A percentile compares a stretch with the other conserved stretches of the same genome.
Evolutionary conservation across 129 eudicot species (phyloP).

Genomic region (Mikania micrantha): DNA sequence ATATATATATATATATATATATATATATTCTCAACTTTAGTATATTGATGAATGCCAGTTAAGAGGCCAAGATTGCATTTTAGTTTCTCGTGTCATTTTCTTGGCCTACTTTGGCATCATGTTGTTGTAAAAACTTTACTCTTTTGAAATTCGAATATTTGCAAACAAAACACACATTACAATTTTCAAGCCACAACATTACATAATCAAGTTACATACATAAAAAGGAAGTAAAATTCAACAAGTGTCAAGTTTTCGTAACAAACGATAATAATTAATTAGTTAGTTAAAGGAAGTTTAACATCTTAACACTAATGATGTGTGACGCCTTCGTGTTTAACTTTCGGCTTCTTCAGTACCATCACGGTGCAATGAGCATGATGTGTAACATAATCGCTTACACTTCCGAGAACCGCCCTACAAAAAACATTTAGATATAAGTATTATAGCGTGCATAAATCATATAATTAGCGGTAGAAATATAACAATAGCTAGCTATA

Average conservation of each 20-base stretch:
- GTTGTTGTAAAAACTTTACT: no score
- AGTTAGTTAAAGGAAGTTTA: neutral
- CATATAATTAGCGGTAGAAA: neutral
- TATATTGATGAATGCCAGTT: neutral
- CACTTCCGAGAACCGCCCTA: constrained; percentile 72
- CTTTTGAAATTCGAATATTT: constrained; percentile 14
- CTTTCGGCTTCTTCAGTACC: constrained; percentile 60
- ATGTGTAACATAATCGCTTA: constrained; percentile 61
- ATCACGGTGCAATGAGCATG: constrained; percentile 68
- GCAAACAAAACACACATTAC: constrained; percentile 1
- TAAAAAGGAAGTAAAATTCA: neutral
- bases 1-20: no score
- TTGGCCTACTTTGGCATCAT: constrained; percentile 10
- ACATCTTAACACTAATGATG: constrained; percentile 1
- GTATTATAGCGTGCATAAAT: neutral
- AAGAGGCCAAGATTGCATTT: neutral
- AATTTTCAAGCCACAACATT: neutral
- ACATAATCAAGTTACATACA: neutral
- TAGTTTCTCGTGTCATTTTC: constrained; percentile 3
- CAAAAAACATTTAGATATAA: neutral
- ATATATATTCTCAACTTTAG: constrained; percentile 17
- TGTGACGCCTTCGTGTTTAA: constrained; percentile 3
- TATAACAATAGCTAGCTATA: no score
- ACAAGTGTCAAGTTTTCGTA: neutral
- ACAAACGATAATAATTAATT: neutral